Evolutionary conservation across 805 yeast genomes (phyloP), one percentile per base, ranked within the genome.

Genomic region (Saccharomycopsis synnaedendra): DNA sequence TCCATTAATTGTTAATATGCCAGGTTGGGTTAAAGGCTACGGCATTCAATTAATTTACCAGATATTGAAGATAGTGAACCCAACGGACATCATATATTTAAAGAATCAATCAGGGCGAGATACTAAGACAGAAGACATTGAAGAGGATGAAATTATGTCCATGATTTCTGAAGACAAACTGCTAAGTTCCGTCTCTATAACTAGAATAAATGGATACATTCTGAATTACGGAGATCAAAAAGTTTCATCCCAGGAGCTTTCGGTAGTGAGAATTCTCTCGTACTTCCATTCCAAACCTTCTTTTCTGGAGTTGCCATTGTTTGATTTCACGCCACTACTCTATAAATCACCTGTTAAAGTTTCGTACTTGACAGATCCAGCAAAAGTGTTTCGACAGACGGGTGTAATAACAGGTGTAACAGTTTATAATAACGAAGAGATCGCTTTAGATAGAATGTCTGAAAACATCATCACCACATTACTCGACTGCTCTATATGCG

Each of bases 11-110:
- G 54, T 54, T 7, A 69, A 69, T 47, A 69, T 70, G 1, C 74
- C 75, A 0, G 72, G 72, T 0, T 69, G 72, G 71, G 62, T 70
- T 8, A 68, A 66, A 49, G 75, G 75, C 2, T 67, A 58, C 44
- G 75, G 74, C 3, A 63, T 66, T 46, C 68, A 68, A 43, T 48
- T 70, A 4, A 59, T 71, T 39, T 51, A 43, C 7, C 56, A 62
- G 30, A 53, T 70, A 5, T 58, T 69, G 5, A 42, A 51, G 7
- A 27, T 52, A 5, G 54, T 67, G 1, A 47, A 56, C 11, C 70
- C 74, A 3, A 59, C 62, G 29, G 49, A 59, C 33, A 52, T 69
- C 38, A 52, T 69, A 3, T 56, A 65, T 30, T 55, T 70, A 45
- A 42, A 38, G 10, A 42, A 36, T 29, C 34, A n/a, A 8, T 11